Evolutionary conservation across 495 filamentous ascomycete genomes (phyloP).

Genomic region (Aspergillus sclerotioniger): DNA sequence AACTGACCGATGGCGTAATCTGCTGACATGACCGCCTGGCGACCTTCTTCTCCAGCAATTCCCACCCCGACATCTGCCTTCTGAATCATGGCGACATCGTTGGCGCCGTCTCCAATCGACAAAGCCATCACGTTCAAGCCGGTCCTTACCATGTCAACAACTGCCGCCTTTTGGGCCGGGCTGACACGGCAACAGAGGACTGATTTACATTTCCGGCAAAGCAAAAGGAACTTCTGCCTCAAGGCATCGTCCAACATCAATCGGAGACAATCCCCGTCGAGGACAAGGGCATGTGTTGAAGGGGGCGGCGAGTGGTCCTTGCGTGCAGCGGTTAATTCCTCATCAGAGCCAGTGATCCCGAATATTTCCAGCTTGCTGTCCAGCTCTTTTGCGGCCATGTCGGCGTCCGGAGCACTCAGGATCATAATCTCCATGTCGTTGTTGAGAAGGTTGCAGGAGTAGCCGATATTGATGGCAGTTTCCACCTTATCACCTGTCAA

Average conservation of each 20-base stretch:
- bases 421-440: conserved; percentile 96
- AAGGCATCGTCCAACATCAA: conserved; percentile 76
- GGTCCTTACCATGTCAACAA: conserved; percentile 88
- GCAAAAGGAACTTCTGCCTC: conserved; percentile 83
- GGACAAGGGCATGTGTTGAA: conserved; percentile 88
- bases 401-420: conserved; percentile 74
- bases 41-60: conserved; percentile 92
- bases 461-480: conserved; percentile 98
- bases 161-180: conserved; percentile 94
- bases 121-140: conserved; percentile 94
- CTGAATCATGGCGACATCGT: conserved; percentile 99
- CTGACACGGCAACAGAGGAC: conserved; percentile 96
- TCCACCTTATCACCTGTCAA: conserved; percentile 97
- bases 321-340: conserved; percentile 73
- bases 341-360: conserved; percentile 76
- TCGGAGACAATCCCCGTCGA: conserved; percentile 89
- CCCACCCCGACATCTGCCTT: conserved; percentile 97
- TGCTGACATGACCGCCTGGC: conserved; percentile 95
- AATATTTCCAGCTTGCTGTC: conserved; percentile 70
- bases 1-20: conserved; percentile 98
- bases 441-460: conserved; percentile 93
- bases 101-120: conserved; percentile 91
- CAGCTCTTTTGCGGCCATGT: conserved; percentile 58
- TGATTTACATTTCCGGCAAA: conserved; percentile 93
- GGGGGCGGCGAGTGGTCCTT: conserved; percentile 77